Evolutionary conservation across 2,329 filamentous ascomycete species (phyloP).

Genomic region (Ophiostoma sp.): DNA sequence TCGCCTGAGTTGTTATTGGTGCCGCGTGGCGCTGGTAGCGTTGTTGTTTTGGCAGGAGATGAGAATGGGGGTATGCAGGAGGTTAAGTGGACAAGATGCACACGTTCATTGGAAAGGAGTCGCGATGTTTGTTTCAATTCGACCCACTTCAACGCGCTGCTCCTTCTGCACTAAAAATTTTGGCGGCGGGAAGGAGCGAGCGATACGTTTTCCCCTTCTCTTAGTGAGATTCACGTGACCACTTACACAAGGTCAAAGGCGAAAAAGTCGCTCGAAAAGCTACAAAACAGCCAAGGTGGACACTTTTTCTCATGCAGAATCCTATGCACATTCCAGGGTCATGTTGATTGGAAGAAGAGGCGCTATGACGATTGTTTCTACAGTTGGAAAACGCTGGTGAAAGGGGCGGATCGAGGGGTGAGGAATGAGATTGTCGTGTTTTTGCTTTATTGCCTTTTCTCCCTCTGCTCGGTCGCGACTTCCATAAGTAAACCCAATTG

Average conservation of each 20-base stretch:
- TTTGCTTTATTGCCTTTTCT: not conserved
- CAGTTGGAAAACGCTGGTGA: not conserved
- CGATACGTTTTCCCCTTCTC: not conserved
- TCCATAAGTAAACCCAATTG: constrained; percentile 11
- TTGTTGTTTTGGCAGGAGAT: constrained; percentile 6
- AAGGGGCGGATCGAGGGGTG: not conserved
- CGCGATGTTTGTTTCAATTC: not conserved
- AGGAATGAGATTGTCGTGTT: constrained; percentile 18
- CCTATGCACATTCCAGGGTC: not conserved
- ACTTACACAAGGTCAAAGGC: not conserved
- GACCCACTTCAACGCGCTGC: not conserved
- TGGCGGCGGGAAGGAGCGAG: constrained; percentile 10
- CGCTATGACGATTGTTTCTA: constrained; percentile 7
- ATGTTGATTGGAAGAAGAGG: not conserved
- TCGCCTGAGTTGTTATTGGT: not conserved
- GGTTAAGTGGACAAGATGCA: not conserved
- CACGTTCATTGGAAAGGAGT: not conserved
- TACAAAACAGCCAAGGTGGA: not conserved
- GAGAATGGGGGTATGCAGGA: not conserved
- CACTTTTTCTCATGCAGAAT: not conserved
- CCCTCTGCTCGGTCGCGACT: constrained; percentile 15
- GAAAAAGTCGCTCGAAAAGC: not conserved
- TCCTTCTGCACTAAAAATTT: not conserved
- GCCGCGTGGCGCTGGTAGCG: not conserved
- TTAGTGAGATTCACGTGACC: not conserved